Percentiles rank a stretch among this genome's conserved stretches.
Conservation (phyloP, 805 yeast genomes). For the Metschnikowia colocasiae region DNA sequence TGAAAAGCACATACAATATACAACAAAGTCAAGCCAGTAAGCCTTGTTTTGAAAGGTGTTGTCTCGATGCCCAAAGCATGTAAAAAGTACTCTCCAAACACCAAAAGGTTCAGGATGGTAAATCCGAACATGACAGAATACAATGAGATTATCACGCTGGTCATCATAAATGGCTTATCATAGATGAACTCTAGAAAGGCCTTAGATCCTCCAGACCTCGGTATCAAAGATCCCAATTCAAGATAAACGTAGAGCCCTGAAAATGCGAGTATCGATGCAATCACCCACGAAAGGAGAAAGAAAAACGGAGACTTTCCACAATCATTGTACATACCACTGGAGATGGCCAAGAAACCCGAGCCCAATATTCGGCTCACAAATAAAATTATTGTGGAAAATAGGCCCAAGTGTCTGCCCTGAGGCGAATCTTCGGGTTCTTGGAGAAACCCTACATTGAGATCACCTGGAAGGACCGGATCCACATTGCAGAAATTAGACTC, state of each 20-base stretch:
- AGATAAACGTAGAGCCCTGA: slow-evolving; percentile 64
- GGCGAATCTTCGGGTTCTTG: slow-evolving; percentile 52
- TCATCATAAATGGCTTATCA: slow-evolving; percentile 53
- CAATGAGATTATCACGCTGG: slow-evolving; percentile 47
- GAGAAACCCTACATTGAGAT: slow-evolving; percentile 12
- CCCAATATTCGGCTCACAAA: slow-evolving; percentile 71
- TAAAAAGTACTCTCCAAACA: slow-evolving; percentile 59
- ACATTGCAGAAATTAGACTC: slow-evolving; percentile 8
- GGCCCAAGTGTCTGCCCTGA: slow-evolving; percentile 72
- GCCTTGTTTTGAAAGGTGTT: slow-evolving; percentile 32
- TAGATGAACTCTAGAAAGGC: slow-evolving; percentile 67
- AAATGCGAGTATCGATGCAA: slow-evolving; percentile 60
- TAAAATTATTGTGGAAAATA: slow-evolving; percentile 59
- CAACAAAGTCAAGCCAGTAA: slow-evolving; percentile 29
- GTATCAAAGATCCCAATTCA: slow-evolving; percentile 68
- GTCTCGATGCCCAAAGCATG: slow-evolving; percentile 43
- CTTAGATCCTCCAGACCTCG: slow-evolving; percentile 74
- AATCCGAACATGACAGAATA: slow-evolving; percentile 54
- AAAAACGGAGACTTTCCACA: slow-evolving; percentile 64
- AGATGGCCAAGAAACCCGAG: slow-evolving; percentile 73
- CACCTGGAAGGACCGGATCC: slow-evolving; percentile 4
- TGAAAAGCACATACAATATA: slow-evolving; percentile 42
- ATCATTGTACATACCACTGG: slow-evolving; percentile 61
- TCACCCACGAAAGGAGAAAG: slow-evolving; percentile 59
- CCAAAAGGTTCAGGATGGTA: slow-evolving; percentile 51